Evolutionary conservation across 2,329 filamentous ascomycete genomes (phyloP), one percentile per base, ranked within the genome.

Genomic region (Pseudogymnoascus sp.): DNA sequence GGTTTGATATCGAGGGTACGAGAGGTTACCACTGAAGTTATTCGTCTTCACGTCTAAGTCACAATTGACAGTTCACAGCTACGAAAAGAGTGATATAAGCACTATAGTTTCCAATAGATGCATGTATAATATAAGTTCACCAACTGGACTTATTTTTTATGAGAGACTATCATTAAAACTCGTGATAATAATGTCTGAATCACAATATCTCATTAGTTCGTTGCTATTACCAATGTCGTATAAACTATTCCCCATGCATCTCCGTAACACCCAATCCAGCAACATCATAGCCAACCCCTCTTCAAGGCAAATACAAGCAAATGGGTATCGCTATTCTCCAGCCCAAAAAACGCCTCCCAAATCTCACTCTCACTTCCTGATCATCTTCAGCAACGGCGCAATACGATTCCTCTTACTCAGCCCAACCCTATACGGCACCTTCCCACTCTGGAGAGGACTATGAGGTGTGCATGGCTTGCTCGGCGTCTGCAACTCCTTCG

Each of bases 151-250:
- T 42, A 11, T 42, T 22, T 45, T 45, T 45, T 16, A 23, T 7
- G 12, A 65, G 93, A 88, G 67, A 91, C 86, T 12, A 93, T 79
- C 76, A n/a, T 61, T 55, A 9, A 3, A 16, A 35, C 22, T 58
- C 39, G 41, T 25, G 2, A 36, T 35, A 11, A 35, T 35, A 36
- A 23, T 36, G 25, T 14, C 16, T 41, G n/a, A 22, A 30, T 22
- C 22, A 23, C 59, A 45, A 16, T 3, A 2, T 39, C 11, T 36
- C 38, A 38, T n/a, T 23, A 25, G 5, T 33, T 33, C 22, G 12
- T 33, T 12, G 12, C 28, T 19, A 19, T 14, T 5, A 42, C 35
- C 38, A 22, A 11, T 14, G 36, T 33, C n/a, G n/a, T 30, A 45
- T 60, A 30, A 22, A 14, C 5, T 38, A n/a, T 23, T 35, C 14